Evolutionary conservation across 352 stramenopile species (phyloP), one percentile per base, ranked within the genome.

Genomic region (Salisapilia sapeloensis): DNA sequence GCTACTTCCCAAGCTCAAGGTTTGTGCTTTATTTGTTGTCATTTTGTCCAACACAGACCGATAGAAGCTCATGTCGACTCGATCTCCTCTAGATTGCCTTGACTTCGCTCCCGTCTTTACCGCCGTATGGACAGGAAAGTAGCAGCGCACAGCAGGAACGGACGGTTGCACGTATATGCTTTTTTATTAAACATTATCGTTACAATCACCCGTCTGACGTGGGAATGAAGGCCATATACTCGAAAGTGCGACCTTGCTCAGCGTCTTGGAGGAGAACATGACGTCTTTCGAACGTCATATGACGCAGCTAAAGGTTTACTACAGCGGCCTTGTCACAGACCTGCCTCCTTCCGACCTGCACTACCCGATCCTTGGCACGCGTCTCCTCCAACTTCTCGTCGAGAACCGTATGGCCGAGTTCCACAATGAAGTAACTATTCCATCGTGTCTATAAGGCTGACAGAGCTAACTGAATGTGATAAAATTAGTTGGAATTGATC

Each of bases 401-500:
- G 79, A 94, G 49, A 92, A 93, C 53, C 71, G 76, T 42, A 89
- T 95, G 70, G 80, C 78, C 26, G 82, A 95, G 44, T 95, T 95
- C 50, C 81, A 95, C 71, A 92, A 86, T 38, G 78, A 94, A 51
- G 61, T 77, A 33, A 6, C 30, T 29, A n/a, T n/a, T n/a, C n/a
- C n/a, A n/a, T n/a, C 10, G 10, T 33, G 12, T 25, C 6, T 6
- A 6, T 36, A 13, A 32, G n/a, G 7, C 31, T 36, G 16, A 36
- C 18, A 35, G 17, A n/a, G n/a, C n/a, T n/a, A n/a, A n/a, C n/a
- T n/a, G n/a, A n/a, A n/a, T n/a, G n/a, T n/a, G n/a, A n/a, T n/a
- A n/a, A n/a, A n/a, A n/a, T n/a, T 38, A 77, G 59, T 56, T 95
- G 10, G 82, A 95, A 48, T 53, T 93, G 36, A 60, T 95, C 20